phyloP scores from a whole-genome alignment of 768 basidiomycete species.

The Leucosporidium yakuticum region DNA sequence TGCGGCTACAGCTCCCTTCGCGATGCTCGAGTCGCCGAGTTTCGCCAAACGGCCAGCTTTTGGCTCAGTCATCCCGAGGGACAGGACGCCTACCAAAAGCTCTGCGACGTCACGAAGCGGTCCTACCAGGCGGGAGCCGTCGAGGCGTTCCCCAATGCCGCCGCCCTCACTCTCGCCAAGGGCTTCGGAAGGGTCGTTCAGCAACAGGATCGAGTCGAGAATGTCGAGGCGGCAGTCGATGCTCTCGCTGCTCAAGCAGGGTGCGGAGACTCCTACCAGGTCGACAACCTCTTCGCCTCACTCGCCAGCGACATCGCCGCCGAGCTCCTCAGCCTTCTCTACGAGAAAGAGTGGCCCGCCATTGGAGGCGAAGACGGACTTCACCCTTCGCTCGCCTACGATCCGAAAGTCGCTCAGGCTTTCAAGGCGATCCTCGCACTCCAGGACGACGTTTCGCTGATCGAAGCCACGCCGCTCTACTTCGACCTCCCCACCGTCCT shows the following conservation, averaged over 20 bases:
- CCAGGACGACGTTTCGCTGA: background rate
- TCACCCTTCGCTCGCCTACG: background rate
- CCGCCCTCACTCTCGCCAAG: conserved; percentile 9
- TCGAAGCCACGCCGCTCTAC: conserved; percentile 7
- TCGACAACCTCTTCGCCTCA: conserved; percentile 15
- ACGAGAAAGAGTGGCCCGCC: background rate
- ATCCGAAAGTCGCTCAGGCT: conserved; percentile 3
- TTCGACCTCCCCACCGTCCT: conserved; percentile 49
- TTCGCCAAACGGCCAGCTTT: conserved; percentile 61
- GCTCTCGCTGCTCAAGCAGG: background rate
- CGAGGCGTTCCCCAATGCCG: conserved; percentile 46
- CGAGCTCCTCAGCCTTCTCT: conserved; percentile 4
- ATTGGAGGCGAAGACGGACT: background rate
- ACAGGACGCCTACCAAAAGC: conserved; percentile 52
- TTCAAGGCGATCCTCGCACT: conserved; percentile 6
- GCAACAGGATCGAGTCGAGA: background rate
- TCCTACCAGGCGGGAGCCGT: conserved; percentile 50
- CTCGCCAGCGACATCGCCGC: conserved; percentile 21
- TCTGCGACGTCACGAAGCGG: conserved; percentile 54
- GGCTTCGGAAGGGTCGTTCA: background rate
- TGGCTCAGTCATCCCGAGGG: conserved; percentile 49
- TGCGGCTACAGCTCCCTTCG: conserved; percentile 68
- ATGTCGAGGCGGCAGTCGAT: background rate
- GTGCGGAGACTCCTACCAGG: conserved; percentile 16
- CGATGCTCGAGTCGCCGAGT: conserved; percentile 62